Conservation (phyloP, 306 rosid genomes). For the Trichosanthes cucumerina region DNA sequence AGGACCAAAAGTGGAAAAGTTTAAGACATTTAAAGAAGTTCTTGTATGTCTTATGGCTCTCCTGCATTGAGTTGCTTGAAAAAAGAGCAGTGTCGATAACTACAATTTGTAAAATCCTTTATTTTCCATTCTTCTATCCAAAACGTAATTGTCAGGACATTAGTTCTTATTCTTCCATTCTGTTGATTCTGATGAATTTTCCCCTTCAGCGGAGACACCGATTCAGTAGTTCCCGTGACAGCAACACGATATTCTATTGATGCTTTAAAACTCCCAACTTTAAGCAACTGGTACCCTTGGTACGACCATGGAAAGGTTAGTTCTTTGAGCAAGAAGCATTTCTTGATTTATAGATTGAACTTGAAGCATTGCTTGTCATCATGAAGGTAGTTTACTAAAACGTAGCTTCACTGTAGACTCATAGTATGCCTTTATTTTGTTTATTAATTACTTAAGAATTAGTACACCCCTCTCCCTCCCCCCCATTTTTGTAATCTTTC, state of each 20-base stretch:
- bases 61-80: background rate
- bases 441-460: background rate
- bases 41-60: background rate
- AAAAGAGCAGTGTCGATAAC: background rate
- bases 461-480: background rate
- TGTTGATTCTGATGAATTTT: constrained; percentile 7
- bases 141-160: background rate
- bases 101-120: background rate
- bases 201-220: constrained; percentile 76
- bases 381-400: background rate
- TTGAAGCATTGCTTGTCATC: background rate
- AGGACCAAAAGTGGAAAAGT: background rate
- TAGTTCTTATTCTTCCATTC: background rate
- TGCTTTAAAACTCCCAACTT: constrained; percentile 75
- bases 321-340: constrained; percentile 10
- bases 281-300: constrained; percentile 85
- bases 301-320: constrained; percentile 74
- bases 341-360: background rate
- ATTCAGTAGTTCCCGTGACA: constrained; percentile 77
- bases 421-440: background rate
- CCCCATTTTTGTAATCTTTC: background rate
- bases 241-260: constrained; percentile 83
- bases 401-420: background rate
- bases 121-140: background rate
- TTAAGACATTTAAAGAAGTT: background rate